Base-by-base conservation (phyloP, 805 yeast species). In the Torulaspora gathmanii region DNA sequence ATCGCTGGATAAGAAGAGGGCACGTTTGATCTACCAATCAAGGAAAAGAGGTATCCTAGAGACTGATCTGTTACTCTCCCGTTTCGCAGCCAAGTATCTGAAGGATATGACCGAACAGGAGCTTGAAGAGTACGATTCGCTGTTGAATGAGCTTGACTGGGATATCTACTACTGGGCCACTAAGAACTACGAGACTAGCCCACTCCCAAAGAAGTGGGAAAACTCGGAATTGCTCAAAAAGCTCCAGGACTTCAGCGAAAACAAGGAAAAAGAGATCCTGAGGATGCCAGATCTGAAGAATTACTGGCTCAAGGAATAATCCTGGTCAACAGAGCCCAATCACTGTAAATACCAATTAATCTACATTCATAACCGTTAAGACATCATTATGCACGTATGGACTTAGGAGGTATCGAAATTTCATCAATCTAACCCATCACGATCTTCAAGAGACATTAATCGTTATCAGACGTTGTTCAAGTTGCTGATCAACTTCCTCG, bases 111-210 rank as follows among this genome's bases (percentile, higher is more conserved):
- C 75, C 10, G 65, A 70, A 49, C 82, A 73, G 44, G 84, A 88
- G 67, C 70, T 93, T 43, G 83, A 80, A 37, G 98, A 93, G 65
- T 93, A 87, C 65, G 97, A 91, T 60, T 63, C 73, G 46, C 68
- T 93, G 46, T 73, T 93, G 61, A 95, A 93, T 65, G 95, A 91
- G 67, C 79, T 91, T n/a, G 99, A 93, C 67, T 93, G 99, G 99
- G 99, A 93, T 66, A 90, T 93, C 49, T 93, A 87, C 67, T 93
- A 93, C 70, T 91, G 99, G 99, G 95, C 95, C 20, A 88, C 97
- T 2, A 79, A 78, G 53, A 87, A 90, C 64, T 86, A 70, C 57
- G 80, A 78, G 28, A 80, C 86, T 15, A 86, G 90, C 37, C 95
- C 95, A 11, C 72, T 91, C 52, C 97, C 98, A 12, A 88, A 85